Conservation (phyloP, 805 yeast species). For the Komagataella ulmi region DNA sequence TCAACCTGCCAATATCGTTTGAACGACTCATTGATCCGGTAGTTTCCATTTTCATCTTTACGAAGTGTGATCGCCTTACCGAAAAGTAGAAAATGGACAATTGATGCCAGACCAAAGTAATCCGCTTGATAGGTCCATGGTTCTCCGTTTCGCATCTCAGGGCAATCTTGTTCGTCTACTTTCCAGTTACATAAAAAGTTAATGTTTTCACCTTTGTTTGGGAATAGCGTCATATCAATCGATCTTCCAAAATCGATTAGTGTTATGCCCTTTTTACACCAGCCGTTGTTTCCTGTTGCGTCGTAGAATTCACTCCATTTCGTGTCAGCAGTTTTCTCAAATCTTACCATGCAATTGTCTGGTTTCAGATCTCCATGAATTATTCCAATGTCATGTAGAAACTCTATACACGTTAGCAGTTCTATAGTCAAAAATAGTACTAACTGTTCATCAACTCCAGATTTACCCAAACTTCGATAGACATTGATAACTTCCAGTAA, state of each 20-base stretch:
- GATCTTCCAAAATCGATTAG: slow-evolving; percentile 78
- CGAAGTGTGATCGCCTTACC: slow-evolving; percentile 41
- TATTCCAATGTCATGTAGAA: slow-evolving; percentile 51
- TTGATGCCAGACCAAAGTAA: slow-evolving; percentile 69
- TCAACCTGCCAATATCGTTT: slow-evolving; percentile 69
- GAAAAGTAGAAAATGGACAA: slow-evolving; percentile 60
- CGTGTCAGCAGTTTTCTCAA: slow-evolving; percentile 16
- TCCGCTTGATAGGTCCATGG: slow-evolving; percentile 77
- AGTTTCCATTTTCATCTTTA: slow-evolving; percentile 12
- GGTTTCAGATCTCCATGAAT: slow-evolving; percentile 82
- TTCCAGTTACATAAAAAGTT: slow-evolving; percentile 49
- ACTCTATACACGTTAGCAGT: slow-evolving; percentile 41
- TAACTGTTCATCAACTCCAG: slow-evolving; percentile 42
- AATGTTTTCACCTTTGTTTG: slow-evolving; percentile 18
- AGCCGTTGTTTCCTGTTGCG: slow-evolving; percentile 24
- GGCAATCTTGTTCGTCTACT: slow-evolving; percentile 58
- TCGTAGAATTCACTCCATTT: slow-evolving; percentile 13
- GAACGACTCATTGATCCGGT: slow-evolving; percentile 27
- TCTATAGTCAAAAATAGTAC: slow-evolving; percentile 54
- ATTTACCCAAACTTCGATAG: slow-evolving; percentile 17
- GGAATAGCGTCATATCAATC: slow-evolving; percentile 51
- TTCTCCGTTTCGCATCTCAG: slow-evolving; percentile 42
- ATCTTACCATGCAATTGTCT: slow-evolving; percentile 71
- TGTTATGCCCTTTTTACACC: slow-evolving; percentile 41
- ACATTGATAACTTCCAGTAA: slow-evolving; percentile 52